phyloP scores from a whole-genome alignment of 106 monocot species.

The Iris macrosiphon region DNA sequence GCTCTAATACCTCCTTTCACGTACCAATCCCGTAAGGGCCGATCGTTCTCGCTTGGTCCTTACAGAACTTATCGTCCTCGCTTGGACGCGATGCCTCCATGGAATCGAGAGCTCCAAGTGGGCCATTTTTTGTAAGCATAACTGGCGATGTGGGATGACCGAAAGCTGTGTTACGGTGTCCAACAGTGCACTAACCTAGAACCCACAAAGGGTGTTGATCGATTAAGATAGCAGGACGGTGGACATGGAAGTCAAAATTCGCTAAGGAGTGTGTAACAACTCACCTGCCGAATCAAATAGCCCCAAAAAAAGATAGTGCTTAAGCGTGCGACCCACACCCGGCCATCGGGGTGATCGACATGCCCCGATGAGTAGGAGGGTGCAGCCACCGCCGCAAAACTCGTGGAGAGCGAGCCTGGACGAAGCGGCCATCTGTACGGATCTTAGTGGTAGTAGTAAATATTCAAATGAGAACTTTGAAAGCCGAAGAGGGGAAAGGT shows the following conservation, averaged over 20 bases:
- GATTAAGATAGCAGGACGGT: background rate
- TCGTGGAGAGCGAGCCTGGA: constrained; percentile 9
- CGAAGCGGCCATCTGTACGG: constrained; percentile 27
- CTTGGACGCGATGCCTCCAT: no score
- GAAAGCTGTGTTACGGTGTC: no score
- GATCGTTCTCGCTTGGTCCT: no score
- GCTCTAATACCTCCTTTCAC: no score
- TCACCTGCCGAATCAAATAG: constrained; percentile 37
- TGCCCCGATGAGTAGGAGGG: constrained; percentile 17
- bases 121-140: no score
- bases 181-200: no score
- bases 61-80: no score
- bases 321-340: constrained; percentile 31
- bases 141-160: no score
- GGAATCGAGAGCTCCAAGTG: no score
- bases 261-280: no score
- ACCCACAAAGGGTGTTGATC: no score
- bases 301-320: constrained; percentile 31
- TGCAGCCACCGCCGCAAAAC: constrained; percentile 19
- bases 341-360: constrained; percentile 13
- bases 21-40: no score
- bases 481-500: constrained; percentile 33
- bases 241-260: background rate
- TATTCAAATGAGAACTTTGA: constrained; percentile 49
- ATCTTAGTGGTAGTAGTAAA: constrained; percentile 47